A percentile compares a stretch with the other conserved stretches of the same genome.
Conservation (phyloP, 1,284 basidiomycete genomes). For the Trichosporon faecale region DNA sequence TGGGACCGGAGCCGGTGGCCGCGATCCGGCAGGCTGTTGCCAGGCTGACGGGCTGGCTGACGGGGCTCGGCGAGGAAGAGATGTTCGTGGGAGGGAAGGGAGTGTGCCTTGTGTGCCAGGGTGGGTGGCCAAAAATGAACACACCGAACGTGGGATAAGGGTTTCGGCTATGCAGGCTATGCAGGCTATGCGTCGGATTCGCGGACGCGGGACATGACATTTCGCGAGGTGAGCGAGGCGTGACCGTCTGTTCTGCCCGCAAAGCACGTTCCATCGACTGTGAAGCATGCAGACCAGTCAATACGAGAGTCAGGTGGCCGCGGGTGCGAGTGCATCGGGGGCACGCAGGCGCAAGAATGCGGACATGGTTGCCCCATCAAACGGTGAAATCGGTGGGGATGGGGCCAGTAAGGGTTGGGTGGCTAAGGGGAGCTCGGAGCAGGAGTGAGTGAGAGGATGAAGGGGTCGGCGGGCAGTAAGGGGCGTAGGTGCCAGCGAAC, state of each 20-base stretch:
- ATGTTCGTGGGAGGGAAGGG: neutral
- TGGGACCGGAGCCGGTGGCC: neutral
- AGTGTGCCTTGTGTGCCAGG: constrained; percentile 4
- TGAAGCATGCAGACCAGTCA: neutral
- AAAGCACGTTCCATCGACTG: neutral
- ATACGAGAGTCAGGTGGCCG: too few species aligned
- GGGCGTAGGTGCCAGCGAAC: neutral
- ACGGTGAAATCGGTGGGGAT: constrained; percentile 1
- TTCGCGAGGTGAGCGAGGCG: too few species aligned
- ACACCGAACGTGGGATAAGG: neutral
- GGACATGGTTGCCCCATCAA: constrained; percentile 13
- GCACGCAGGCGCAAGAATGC: too few species aligned
- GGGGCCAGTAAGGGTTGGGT: neutral
- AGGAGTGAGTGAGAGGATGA: neutral
- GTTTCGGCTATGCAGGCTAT: neutral
- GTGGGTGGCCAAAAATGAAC: constrained; percentile 1
- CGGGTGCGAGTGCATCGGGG: neutral
- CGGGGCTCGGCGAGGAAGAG: too few species aligned
- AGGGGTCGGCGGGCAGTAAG: neutral
- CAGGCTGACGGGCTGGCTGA: too few species aligned
- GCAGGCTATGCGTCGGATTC: too few species aligned
- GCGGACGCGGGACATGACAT: too few species aligned
- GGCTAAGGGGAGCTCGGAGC: neutral
- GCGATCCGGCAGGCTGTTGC: neutral
- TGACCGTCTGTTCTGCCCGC: neutral